phyloP scores from a whole-genome alignment of 768 basidiomycete genomes.

The Hortiboletus campestris region DNA sequence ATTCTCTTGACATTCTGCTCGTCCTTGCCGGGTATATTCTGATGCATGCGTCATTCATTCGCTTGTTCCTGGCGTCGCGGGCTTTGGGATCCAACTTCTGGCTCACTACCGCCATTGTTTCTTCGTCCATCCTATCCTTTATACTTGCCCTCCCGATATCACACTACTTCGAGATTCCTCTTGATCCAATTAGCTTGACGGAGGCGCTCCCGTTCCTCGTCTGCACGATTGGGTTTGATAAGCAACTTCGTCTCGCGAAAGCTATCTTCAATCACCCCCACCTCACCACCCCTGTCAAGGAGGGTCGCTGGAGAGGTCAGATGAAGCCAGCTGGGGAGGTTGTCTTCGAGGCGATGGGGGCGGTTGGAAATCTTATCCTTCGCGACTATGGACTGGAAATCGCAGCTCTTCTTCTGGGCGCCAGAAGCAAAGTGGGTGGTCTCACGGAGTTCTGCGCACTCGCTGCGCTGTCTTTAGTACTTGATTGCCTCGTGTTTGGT shows the following conservation, averaged over 20 bases:
- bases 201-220: slow-evolving; percentile 98
- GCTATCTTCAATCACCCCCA: slow-evolving; percentile 87
- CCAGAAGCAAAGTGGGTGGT: slow-evolving; percentile 82
- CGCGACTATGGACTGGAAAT: slow-evolving; percentile 94
- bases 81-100: slow-evolving; percentile 77
- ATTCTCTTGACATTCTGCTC: slow-evolving; percentile 92
- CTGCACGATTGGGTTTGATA: slow-evolving; percentile 97
- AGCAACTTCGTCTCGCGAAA: slow-evolving; percentile 87
- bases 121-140: slow-evolving; percentile 79
- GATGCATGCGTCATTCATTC: slow-evolving; percentile 95
- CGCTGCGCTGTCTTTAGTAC: slow-evolving; percentile 79
- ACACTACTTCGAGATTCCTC: slow-evolving; percentile 75
- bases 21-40: slow-evolving; percentile 91
- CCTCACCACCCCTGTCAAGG: slow-evolving; percentile 39
- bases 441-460: slow-evolving; percentile 93
- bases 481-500: slow-evolving; percentile 87
- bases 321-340: slow-evolving; percentile 81
- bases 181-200: slow-evolving; percentile 90
- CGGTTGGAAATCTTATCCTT: slow-evolving; percentile 80
- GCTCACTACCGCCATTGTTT: slow-evolving; percentile 70
- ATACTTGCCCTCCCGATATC: slow-evolving; percentile 78
- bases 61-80: slow-evolving; percentile 85
- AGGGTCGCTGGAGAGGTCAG: slow-evolving; percentile 40
- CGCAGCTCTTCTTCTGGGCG: slow-evolving; percentile 83
- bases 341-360: slow-evolving; percentile 77